Percentiles rank a stretch among this genome's conserved stretches.
phyloP scores from a whole-genome alignment of 2,329 filamentous ascomycete species.

The Diaporthe amygdali region DNA sequence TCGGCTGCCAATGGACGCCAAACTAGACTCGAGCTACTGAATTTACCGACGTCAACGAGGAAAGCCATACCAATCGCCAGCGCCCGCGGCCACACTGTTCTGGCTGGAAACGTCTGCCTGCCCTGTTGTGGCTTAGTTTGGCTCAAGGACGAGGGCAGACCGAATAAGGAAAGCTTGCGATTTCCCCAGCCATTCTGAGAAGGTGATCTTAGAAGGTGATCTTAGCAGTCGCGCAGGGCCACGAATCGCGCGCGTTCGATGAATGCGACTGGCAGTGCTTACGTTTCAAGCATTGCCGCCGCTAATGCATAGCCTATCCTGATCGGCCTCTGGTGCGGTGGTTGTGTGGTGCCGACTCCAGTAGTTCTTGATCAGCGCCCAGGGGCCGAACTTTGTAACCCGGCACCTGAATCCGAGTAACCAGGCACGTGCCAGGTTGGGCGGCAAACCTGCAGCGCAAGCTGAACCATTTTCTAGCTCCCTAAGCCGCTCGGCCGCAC shows the following conservation, averaged over 20 bases:
- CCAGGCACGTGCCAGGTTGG: too few species aligned
- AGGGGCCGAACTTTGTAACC: neutral
- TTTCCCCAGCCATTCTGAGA: neutral
- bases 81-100: neutral
- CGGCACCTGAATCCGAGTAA: neutral
- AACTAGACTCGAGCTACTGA: neutral
- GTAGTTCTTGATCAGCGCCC: neutral
- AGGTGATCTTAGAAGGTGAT: neutral
- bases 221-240: neutral
- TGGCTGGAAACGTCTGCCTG: neutral
- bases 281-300: constrained; percentile 16
- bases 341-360: neutral
- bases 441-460: neutral
- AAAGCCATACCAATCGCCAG: constrained; percentile 14
- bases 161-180: constrained; percentile 23
- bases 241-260: neutral
- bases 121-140: neutral
- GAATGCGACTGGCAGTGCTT: constrained; percentile 13
- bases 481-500: neutral
- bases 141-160: constrained; percentile 5
- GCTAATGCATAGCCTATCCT: constrained; percentile 1
- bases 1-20: constrained; percentile 4
- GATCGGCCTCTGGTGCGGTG: neutral
- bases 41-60: neutral
- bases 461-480: too few species aligned